Base-by-base conservation (phyloP, 2,329 filamentous ascomycete species). In the Teratosphaeriaceae sp. region DNA sequence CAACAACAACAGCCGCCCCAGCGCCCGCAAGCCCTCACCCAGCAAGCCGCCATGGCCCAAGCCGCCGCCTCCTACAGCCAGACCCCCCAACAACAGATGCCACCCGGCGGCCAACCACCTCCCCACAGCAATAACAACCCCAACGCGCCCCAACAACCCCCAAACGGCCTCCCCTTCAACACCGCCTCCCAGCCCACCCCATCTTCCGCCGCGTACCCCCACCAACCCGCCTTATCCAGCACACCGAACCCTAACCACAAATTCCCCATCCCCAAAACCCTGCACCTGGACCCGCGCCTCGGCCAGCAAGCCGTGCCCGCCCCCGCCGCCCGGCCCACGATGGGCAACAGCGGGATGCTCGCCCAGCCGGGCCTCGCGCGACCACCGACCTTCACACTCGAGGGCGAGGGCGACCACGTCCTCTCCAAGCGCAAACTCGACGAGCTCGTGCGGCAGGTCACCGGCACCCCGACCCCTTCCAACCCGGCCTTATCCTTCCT, bases 391-490 rank as follows among this genome's bases (percentile, higher is more conserved):
- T 94, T 87, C 64, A 85, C 87, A 44, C 81, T 96, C 45, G 90
- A 97, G 62, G 86, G 87, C 22, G 89, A 95, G 60, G 88, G 88
- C 20, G 88, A 96, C 57, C 83, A 89, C 33, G 85, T 98, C 1
- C 73, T 98, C n/a, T 94, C 85, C 69, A 96, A 96, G 78, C 94
- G 94, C 70, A 97, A 95, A 69, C 75, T 98, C 30, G 89, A 98
- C 59, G 90, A 96, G 62, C 75, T 98, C 27, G 89, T 97, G 7
- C 80, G 89, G 39, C 90, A 97, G 66, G 88, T 97, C 46, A 94
- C 88, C 26, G 89, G 89, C 42, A 84, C 84, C 6, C 82, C 80
- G 16, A 83, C 86, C 48, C 73, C 78, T 13, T 24, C 20, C 20
- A n/a, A n/a, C n/a, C n/a, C n/a, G n/a, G 84, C 84, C 8, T 82